A percentile compares a stretch with the other conserved stretches of the same genome.
These are phyloP conservation scores for Dictyostelium brefeldianum DNA, from an alignment of 78 protist genomes.

Conservation along the genomic window DNA sequence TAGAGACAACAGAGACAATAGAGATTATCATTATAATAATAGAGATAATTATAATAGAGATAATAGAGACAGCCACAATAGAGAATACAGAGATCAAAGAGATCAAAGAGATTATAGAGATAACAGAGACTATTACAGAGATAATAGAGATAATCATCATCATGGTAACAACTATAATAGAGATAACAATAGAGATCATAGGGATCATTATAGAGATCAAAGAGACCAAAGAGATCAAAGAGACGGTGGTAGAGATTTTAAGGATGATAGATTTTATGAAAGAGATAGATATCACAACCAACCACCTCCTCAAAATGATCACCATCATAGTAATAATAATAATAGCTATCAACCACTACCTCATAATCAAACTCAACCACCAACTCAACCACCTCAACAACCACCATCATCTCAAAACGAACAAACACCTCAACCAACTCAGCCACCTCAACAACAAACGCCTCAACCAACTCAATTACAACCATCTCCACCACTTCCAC, in stretches of 20 bases:
- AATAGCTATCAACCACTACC: too few species aligned
- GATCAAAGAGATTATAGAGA: not conserved
- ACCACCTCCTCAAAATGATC: too few species aligned
- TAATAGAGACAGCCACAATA: not conserved
- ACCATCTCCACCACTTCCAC: too few species aligned
- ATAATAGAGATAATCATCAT: not conserved
- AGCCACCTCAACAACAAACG: too few species aligned
- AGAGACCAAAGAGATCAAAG: constrained; percentile 1
- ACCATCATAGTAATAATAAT: too few species aligned
- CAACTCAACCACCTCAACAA: too few species aligned
- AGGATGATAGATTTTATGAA: not conserved
- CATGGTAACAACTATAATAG: not conserved
- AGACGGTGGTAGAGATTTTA: not conserved
- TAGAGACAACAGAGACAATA: not conserved
- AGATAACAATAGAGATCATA: not conserved
- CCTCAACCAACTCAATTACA: too few species aligned
- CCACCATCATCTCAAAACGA: too few species aligned
- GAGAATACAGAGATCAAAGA: not conserved
- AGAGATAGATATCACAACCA: not conserved
- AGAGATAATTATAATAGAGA: not conserved
- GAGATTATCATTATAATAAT: not conserved
- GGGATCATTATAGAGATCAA: not conserved
- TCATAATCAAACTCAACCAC: too few species aligned
- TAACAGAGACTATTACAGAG: not conserved
- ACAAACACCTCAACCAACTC: too few species aligned